Conservation (phyloP, 2,329 filamentous ascomycete genomes). For the Exophiala phaeomuriformis region DNA sequence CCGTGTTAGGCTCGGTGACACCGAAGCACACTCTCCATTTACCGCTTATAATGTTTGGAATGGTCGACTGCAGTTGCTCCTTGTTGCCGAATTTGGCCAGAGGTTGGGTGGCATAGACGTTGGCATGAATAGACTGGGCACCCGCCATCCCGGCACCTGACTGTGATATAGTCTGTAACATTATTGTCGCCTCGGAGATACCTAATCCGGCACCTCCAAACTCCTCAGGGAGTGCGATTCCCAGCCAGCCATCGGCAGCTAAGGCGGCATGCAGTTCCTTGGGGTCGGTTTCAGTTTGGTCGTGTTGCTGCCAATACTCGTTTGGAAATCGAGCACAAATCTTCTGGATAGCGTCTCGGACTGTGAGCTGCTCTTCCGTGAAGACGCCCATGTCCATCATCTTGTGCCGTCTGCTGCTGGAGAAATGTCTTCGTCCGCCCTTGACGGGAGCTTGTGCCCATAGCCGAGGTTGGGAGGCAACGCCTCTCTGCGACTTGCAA, state of each 20-base stretch:
- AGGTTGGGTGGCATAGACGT: conserved; percentile 65
- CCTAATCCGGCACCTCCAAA: conserved; percentile 65
- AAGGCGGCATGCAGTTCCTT: conserved; percentile 68
- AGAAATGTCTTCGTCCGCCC: conserved; percentile 14
- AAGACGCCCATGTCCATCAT: conserved; percentile 69
- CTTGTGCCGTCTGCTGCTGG: conserved; percentile 2
- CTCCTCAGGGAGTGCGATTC: conserved; percentile 67
- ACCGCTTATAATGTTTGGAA: conserved; percentile 65
- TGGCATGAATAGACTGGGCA: conserved; percentile 56
- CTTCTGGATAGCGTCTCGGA: conserved; percentile 61
- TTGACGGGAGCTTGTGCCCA: neutral
- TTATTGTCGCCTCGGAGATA: conserved; percentile 76
- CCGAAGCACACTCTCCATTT: conserved; percentile 70
- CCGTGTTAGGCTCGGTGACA: conserved; percentile 76
- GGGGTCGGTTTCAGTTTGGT: conserved; percentile 64
- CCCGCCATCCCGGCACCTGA: conserved; percentile 72
- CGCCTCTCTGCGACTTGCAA: neutral
- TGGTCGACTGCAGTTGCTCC: conserved; percentile 55
- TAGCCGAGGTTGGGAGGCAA: conserved; percentile 15
- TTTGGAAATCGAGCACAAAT: conserved; percentile 66
- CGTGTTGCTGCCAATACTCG: conserved; percentile 68
- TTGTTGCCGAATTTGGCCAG: conserved; percentile 64
- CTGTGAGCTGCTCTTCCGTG: conserved; percentile 63
- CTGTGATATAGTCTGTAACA: conserved; percentile 76
- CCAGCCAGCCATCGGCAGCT: conserved; percentile 70